These are phyloP conservation scores for Plasmodium malariae DNA, from an alignment of 169 alveolate genomes.

Conservation along the genomic window DNA sequence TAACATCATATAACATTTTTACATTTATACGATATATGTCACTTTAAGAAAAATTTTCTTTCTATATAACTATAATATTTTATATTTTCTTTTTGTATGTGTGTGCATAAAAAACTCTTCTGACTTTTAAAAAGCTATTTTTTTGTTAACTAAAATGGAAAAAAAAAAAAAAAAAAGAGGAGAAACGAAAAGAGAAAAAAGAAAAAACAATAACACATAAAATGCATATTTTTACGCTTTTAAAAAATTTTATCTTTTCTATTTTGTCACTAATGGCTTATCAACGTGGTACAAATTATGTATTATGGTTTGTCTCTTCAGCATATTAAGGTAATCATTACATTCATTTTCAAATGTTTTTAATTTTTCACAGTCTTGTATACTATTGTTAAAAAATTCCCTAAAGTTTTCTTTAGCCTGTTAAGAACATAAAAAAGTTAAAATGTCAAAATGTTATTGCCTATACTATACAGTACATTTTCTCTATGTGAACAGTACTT, in stretches of 20 bases:
- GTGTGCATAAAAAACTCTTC: no score
- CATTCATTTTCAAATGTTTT: constrained; percentile 65
- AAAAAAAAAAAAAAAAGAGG: constrained; percentile 14
- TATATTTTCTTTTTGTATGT: no score
- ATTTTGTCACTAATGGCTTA: constrained; percentile 69
- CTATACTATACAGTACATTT: no score
- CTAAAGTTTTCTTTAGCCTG: constrained; percentile 75
- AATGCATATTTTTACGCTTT: not conserved
- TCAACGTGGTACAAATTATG: constrained; percentile 76
- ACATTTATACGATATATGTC: no score
- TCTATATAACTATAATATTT: no score
- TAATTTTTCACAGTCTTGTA: constrained; percentile 36
- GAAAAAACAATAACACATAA: not conserved
- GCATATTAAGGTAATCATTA: constrained; percentile 68
- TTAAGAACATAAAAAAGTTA: constrained; percentile 1
- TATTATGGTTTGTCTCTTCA: constrained; percentile 69
- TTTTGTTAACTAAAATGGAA: no score
- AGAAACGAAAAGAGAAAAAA: constrained; percentile 9
- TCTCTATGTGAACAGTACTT: no score
- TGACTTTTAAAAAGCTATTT: no score
- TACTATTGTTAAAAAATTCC: constrained; percentile 53
- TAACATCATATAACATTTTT: no score
- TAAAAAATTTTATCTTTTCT: not conserved
- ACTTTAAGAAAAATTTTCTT: no score
- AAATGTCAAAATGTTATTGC: no score